These are phyloP conservation scores for Talaromyces amestolkiae DNA, from an alignment of 2,329 filamentous ascomycete species.

Conservation along the genomic window DNA sequence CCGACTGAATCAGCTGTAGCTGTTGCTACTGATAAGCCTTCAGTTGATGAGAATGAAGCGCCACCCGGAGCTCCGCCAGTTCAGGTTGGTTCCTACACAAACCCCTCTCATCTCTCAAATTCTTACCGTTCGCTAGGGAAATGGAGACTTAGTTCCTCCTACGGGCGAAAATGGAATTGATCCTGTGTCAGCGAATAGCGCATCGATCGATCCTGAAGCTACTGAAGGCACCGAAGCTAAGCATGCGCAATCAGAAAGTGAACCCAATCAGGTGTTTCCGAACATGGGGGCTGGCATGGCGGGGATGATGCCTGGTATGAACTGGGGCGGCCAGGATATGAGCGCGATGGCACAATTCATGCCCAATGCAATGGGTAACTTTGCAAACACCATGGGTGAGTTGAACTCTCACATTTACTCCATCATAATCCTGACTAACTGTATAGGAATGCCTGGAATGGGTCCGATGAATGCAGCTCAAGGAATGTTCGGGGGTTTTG, in stretches of 20 bases:
- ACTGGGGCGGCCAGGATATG: conserved; percentile 63
- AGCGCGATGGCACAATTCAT: conserved; percentile 70
- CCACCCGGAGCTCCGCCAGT: neutral
- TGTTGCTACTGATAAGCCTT: neutral
- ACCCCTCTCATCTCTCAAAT: neutral
- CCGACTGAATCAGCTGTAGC: neutral
- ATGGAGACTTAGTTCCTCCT: neutral
- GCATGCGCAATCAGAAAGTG: conserved; percentile 22
- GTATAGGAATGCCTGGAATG: conserved; percentile 72
- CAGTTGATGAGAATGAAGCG: neutral
- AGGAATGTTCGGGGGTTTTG: conserved; percentile 50
- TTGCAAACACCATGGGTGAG: conserved; percentile 89
- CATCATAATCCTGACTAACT: conserved; percentile 24
- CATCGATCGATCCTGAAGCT: neutral
- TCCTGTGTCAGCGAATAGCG: neutral
- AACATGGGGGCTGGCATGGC: conserved; percentile 47
- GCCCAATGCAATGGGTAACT: conserved; percentile 52
- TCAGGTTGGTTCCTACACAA: conserved; percentile 2
- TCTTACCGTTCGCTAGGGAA: neutral
- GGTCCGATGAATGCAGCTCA: conserved; percentile 56
- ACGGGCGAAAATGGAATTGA: neutral
- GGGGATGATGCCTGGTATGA: conserved; percentile 55
- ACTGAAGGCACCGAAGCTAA: conserved; percentile 19
- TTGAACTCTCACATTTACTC: conserved; percentile 23
- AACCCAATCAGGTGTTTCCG: conserved; percentile 20